phyloP scores from a whole-genome alignment of 345 rosid species.

The Cardamine occulta region DNA sequence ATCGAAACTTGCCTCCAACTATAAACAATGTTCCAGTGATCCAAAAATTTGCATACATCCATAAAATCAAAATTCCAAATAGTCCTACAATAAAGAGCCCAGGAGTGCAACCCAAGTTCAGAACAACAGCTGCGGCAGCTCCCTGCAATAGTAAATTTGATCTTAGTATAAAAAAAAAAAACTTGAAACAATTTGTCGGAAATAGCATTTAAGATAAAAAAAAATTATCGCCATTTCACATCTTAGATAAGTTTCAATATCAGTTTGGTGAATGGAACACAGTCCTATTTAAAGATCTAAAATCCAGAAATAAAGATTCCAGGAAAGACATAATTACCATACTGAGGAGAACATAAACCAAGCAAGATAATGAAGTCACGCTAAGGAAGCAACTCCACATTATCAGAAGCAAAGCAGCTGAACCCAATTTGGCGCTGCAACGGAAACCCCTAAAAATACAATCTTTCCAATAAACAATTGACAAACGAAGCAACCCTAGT shows the following conservation, averaged over 20 bases:
- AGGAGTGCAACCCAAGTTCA: slow-evolving; percentile 88
- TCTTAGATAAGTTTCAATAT: slow-evolving; percentile 10
- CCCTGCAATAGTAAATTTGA: slow-evolving; percentile 59
- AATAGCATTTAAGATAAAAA: slow-evolving; percentile 13
- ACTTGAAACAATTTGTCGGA: not conserved
- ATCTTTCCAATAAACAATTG: slow-evolving; percentile 76
- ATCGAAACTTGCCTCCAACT: slow-evolving; percentile 78
- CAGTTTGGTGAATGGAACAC: slow-evolving; percentile 3
- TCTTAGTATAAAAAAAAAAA: not conserved
- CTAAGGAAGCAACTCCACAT: slow-evolving; percentile 99
- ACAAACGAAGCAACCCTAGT: slow-evolving; percentile 45
- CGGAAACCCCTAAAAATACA: slow-evolving; percentile 67
- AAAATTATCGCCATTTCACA: not conserved
- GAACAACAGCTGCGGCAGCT: slow-evolving; percentile 85
- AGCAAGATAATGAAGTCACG: slow-evolving; percentile 85
- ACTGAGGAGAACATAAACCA: slow-evolving; percentile 77
- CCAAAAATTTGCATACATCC: slow-evolving; percentile 99
- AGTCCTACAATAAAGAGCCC: slow-evolving; percentile 93
- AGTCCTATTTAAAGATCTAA: slow-evolving; percentile 3
- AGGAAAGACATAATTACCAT: slow-evolving; percentile 56
- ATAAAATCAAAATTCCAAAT: slow-evolving; percentile 78
- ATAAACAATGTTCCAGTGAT: slow-evolving; percentile 89
- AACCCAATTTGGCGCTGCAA: slow-evolving; percentile 71
- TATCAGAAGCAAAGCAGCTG: slow-evolving; percentile 83
- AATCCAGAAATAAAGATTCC: slow-evolving; percentile 2